Percentiles rank a stretch among this genome's conserved stretches.
phyloP scores from a whole-genome alignment of 768 basidiomycete species.

The Trichaptum fuscoviolaceum region DNA sequence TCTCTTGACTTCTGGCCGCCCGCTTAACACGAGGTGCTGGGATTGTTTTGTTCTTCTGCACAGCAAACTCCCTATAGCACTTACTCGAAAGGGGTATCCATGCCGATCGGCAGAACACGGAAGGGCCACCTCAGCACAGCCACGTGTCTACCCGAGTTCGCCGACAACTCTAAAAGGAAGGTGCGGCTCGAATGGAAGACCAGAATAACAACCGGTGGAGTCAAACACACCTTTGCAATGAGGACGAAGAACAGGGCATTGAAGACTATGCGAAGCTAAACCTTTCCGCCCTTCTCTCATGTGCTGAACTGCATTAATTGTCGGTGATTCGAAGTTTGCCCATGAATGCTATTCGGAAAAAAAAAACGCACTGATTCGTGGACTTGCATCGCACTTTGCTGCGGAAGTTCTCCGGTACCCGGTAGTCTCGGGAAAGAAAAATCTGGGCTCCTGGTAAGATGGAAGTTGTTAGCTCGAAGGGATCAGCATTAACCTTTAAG shows the following conservation, averaged over 20 bases:
- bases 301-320: not conserved
- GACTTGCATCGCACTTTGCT: not conserved
- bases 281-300: not conserved
- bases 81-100: not conserved
- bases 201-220: not conserved
- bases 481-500: not conserved
- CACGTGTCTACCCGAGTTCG: not conserved
- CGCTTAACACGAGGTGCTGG: not conserved
- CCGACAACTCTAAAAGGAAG: not conserved
- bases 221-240: not conserved
- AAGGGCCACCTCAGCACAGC: not conserved
- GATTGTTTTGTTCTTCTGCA: not conserved
- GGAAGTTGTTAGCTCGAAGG: not conserved
- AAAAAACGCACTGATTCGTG: not conserved
- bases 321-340: not conserved
- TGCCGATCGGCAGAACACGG: not conserved
- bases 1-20: not conserved
- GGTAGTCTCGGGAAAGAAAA: not conserved
- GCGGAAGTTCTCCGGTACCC: not conserved
- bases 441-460: not conserved
- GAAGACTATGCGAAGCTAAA: not conserved
- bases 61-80: not conserved
- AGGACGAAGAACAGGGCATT: not conserved
- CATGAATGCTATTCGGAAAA: not conserved
- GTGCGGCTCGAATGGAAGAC: not conserved